Evolutionary conservation across 2,329 filamentous ascomycete species (phyloP).

Genomic region (Arthrinium puccinioides): DNA sequence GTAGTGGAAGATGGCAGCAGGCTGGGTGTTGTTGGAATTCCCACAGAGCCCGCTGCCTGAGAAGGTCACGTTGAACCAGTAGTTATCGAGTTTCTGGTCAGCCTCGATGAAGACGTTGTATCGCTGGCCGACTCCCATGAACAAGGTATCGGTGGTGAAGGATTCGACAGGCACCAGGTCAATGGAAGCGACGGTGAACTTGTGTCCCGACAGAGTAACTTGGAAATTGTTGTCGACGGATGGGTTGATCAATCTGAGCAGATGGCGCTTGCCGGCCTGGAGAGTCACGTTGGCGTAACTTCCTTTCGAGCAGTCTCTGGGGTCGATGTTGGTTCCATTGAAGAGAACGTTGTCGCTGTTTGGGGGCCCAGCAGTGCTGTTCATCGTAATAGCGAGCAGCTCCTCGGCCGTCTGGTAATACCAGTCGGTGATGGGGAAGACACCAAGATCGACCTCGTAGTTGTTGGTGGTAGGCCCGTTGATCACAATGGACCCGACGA

Average conservation of each 20-base stretch:
- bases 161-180: slow-evolving; percentile 46
- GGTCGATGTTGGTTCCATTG: slow-evolving; percentile 33
- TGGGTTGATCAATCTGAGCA: slow-evolving; percentile 43
- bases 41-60: slow-evolving; percentile 19
- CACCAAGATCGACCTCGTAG: slow-evolving; percentile 47
- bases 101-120: slow-evolving; percentile 41
- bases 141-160: slow-evolving; percentile 40
- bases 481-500: slow-evolving; percentile 43
- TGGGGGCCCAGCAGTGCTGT: slow-evolving; percentile 11
- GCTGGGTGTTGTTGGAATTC: slow-evolving; percentile 18
- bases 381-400: slow-evolving; percentile 3
- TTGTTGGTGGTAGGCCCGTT: slow-evolving; percentile 39
- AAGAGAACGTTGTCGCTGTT: slow-evolving; percentile 34
- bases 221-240: slow-evolving; percentile 41
- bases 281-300: slow-evolving; percentile 26
- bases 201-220: slow-evolving; percentile 41
- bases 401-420: slow-evolving; percentile 29
- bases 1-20: slow-evolving; percentile 33
- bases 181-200: slow-evolving; percentile 39
- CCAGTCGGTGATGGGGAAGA: slow-evolving; percentile 42
- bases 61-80: slow-evolving; percentile 33
- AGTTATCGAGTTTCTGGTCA: slow-evolving; percentile 25
- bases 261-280: slow-evolving; percentile 37
- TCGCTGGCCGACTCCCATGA: slow-evolving; percentile 40
- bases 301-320: slow-evolving; percentile 17